Evolutionary conservation across 768 basidiomycete species (phyloP).

Genomic region (Postia placenta): DNA sequence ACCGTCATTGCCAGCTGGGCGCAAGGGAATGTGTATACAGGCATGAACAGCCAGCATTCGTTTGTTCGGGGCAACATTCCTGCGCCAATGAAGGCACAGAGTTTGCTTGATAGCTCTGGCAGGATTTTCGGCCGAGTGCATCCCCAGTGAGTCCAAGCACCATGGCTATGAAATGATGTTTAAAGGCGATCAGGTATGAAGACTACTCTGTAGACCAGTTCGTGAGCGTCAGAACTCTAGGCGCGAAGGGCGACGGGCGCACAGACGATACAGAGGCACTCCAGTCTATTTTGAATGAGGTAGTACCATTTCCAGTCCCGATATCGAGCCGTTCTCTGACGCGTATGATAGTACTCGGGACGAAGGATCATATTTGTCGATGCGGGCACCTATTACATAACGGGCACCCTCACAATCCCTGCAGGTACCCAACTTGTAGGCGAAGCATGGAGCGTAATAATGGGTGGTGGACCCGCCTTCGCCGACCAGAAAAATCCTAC

Average conservation of each 20-base stretch:
- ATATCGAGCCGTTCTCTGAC: background rate
- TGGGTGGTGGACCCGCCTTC: slow-evolving; percentile 39
- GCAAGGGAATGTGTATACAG: slow-evolving; percentile 68
- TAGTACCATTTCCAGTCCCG: slow-evolving; percentile 12
- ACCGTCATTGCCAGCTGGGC: slow-evolving; percentile 63
- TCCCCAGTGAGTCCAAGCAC: slow-evolving; percentile 46
- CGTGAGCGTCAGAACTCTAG: slow-evolving; percentile 63
- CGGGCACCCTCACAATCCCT: slow-evolving; percentile 42
- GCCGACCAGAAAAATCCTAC: slow-evolving; percentile 30
- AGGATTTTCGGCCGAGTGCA: slow-evolving; percentile 57
- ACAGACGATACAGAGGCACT: slow-evolving; percentile 74
- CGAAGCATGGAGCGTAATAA: slow-evolving; percentile 46
- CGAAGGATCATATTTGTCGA: slow-evolving; percentile 83
- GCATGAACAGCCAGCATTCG: slow-evolving; percentile 33
- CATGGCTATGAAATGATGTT: background rate
- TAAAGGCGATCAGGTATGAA: slow-evolving; percentile 32
- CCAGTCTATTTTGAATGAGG: slow-evolving; percentile 52
- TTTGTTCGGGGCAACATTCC: slow-evolving; percentile 49
- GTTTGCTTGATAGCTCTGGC: slow-evolving; percentile 52
- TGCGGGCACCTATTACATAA: slow-evolving; percentile 47
- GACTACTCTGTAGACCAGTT: slow-evolving; percentile 57
- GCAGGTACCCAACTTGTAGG: slow-evolving; percentile 41
- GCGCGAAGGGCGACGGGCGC: slow-evolving; percentile 67
- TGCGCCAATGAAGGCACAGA: slow-evolving; percentile 47
- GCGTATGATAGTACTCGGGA: slow-evolving; percentile 45